Conservation (phyloP, 2,329 filamentous ascomycete genomes). For the Diaporthe helianthi region DNA sequence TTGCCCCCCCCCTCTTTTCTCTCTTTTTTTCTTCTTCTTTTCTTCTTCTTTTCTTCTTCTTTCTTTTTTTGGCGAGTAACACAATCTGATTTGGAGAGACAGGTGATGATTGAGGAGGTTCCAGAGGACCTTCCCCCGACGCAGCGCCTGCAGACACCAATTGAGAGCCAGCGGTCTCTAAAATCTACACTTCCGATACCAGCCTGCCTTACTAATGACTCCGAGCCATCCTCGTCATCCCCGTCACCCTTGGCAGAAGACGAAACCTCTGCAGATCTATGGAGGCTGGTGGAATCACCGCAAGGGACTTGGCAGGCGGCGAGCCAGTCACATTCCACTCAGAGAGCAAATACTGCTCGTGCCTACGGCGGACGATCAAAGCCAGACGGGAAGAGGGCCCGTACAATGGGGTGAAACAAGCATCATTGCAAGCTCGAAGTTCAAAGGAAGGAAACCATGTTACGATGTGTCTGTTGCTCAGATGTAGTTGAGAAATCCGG, state of each 20-base stretch:
- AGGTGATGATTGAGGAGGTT: constrained; percentile 19
- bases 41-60: too few species aligned
- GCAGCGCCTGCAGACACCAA: constrained; percentile 18
- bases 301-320: neutral
- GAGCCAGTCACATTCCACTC: neutral
- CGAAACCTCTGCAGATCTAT: too few species aligned
- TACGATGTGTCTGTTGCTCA: neutral
- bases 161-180: neutral
- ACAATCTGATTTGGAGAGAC: neutral
- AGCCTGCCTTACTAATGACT: neutral
- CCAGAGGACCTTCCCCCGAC: constrained; percentile 27
- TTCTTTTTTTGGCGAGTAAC: too few species aligned
- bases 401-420: neutral
- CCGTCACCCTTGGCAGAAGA: neutral
- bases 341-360: neutral
- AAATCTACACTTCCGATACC: neutral
- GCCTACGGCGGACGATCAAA: neutral
- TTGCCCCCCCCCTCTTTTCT: too few species aligned
- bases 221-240: neutral
- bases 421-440: neutral
- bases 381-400: neutral
- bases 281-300: neutral
- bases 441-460: neutral
- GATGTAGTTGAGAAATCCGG: neutral
- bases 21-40: too few species aligned